These are phyloP conservation scores for Tylopilus rubrobrunneus DNA, from an alignment of 768 basidiomycete genomes.

Conservation along the genomic window DNA sequence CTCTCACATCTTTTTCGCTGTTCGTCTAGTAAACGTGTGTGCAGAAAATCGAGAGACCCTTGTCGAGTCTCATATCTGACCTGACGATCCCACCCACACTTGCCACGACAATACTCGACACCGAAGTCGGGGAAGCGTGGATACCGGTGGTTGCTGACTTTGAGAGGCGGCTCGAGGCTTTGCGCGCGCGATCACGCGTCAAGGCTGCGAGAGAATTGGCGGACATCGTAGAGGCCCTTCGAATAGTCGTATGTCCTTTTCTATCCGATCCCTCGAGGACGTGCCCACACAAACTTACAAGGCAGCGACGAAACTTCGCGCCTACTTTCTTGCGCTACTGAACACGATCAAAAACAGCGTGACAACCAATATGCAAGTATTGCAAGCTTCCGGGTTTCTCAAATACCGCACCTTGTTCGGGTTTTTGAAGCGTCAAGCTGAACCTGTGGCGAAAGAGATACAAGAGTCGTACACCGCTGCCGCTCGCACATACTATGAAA, in stretches of 20 bases:
- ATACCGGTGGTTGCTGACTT: conserved; percentile 76
- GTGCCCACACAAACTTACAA: conserved; percentile 29
- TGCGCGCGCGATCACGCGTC: conserved; percentile 73
- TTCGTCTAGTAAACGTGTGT: conserved; percentile 1
- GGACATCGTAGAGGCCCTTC: conserved; percentile 80
- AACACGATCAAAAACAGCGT: conserved; percentile 79
- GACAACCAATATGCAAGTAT: conserved; percentile 87
- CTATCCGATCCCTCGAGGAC: background rate
- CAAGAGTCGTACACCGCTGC: conserved; percentile 82
- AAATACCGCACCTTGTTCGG: conserved; percentile 80
- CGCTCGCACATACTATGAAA: conserved; percentile 91
- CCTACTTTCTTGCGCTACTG: conserved; percentile 80
- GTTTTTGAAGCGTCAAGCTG: conserved; percentile 82
- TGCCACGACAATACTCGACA: conserved; percentile 76
- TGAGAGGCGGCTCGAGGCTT: conserved; percentile 64
- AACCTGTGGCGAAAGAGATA: conserved; percentile 79
- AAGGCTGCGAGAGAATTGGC: conserved; percentile 82
- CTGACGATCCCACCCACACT: conserved; percentile 81
- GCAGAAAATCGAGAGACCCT: conserved; percentile 85
- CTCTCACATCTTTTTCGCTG: background rate
- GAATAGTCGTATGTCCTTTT: conserved; percentile 68
- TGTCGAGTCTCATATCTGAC: conserved; percentile 75
- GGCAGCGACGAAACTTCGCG: conserved; percentile 87
- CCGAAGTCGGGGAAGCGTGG: conserved; percentile 86
- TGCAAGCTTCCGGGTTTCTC: conserved; percentile 83